Base-by-base conservation (phyloP, 1,284 basidiomycete genomes). In the Ganoderma lucidum region DNA sequence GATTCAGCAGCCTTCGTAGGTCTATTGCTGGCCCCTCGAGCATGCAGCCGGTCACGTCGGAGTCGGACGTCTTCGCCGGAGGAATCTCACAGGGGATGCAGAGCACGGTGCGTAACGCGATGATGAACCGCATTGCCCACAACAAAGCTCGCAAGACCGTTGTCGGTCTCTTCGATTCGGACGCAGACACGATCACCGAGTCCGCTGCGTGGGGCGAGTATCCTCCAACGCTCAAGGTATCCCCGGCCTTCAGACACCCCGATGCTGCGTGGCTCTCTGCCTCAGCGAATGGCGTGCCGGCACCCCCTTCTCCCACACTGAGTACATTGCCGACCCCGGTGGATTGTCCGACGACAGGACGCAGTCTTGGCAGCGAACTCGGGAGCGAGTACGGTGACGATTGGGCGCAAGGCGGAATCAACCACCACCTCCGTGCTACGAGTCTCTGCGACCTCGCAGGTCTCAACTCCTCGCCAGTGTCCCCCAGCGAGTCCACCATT, bases 361-460 rank as follows among this genome's bases (percentile, higher is more conserved):
- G 80, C n/a, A 89, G 87, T 0, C 82, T 93, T 0, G 85, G 86
- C 45, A 87, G 84, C 67, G 90, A 92, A 76, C 81, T 92, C 3
- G 83, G 83, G 8, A 80, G 77, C 60, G 79, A 82, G 64, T 82
- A 77, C 70, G 82, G 81, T 15, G 82, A 82, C 23, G 82, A 83
- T 56, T 85, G 82, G 83, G 81, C 81, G 60, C 74, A 77, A n/a
- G 77, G 77, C 42, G 78, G 79, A 1, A 78, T 76, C 35, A 83
- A 83, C 64, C 79, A 84, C 64, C 86, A 86, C 69, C 76, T 86
- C 32, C 84, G 86, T 15, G 82, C 83, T 12, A 84, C 80, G 67
- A 90, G 88, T 70, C 78, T 90, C 28, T 87, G 84, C 70, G 83
- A 88, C 62, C 75, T 89, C 30, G 81, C 81, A 48, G 73, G 71